These are phyloP conservation scores for Capronia coronata DNA, from an alignment of 2,329 filamentous ascomycete genomes.

Conservation along the genomic window DNA sequence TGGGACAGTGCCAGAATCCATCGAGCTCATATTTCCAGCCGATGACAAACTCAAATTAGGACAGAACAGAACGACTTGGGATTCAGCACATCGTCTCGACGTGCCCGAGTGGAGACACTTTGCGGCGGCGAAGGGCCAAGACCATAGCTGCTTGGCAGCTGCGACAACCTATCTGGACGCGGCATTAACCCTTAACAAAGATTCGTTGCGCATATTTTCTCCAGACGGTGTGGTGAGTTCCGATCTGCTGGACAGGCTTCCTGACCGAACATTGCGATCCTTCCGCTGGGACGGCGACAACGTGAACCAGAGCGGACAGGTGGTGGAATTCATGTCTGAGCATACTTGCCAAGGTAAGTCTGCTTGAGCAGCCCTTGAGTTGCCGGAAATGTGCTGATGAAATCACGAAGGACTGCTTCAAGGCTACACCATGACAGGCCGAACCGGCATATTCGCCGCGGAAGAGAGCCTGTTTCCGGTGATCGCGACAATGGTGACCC, in stretches of 20 bases:
- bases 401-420: slow-evolving; percentile 48
- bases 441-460: slow-evolving; percentile 56
- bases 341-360: slow-evolving; percentile 53
- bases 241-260: slow-evolving; percentile 54
- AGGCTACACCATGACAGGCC: slow-evolving; percentile 58
- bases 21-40: slow-evolving; percentile 48
- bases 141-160: slow-evolving; percentile 55
- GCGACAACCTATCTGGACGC: slow-evolving; percentile 51
- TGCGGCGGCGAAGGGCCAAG: slow-evolving; percentile 43
- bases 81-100: slow-evolving; percentile 44
- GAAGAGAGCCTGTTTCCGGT: slow-evolving; percentile 64
- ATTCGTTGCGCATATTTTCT: slow-evolving; percentile 54
- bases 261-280: slow-evolving; percentile 54
- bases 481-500: slow-evolving; percentile 65
- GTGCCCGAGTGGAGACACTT: slow-evolving; percentile 53
- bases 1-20: slow-evolving; percentile 47
- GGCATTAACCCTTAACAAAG: slow-evolving; percentile 52
- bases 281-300: slow-evolving; percentile 63
- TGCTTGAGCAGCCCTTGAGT: no score
- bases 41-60: slow-evolving; percentile 52
- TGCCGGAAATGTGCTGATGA: no score
- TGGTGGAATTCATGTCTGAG: slow-evolving; percentile 61
- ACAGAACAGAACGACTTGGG: slow-evolving; percentile 51
- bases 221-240: slow-evolving; percentile 62
- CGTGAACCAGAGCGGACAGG: slow-evolving; percentile 52